phyloP scores from a whole-genome alignment of 1,139 yeast genomes.

The Sugiyamaella xylanicola region DNA sequence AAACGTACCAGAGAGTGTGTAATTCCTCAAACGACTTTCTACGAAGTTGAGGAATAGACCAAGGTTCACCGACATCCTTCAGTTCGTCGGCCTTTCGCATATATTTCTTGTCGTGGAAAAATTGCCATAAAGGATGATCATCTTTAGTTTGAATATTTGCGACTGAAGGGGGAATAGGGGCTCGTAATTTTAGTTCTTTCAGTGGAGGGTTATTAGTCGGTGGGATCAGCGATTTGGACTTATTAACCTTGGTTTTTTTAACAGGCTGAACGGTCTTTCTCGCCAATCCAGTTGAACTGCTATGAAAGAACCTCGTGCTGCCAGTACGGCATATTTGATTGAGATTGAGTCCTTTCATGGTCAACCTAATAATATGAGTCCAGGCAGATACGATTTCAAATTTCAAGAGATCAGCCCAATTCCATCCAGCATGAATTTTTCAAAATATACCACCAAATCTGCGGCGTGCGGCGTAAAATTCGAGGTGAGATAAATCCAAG shows the following conservation, averaged over 20 bases:
- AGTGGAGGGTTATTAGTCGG: constrained; percentile 15
- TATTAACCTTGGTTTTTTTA: neutral
- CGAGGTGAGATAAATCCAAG: too few species aligned
- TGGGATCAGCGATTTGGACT: constrained; percentile 1
- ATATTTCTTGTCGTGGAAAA: constrained; percentile 64
- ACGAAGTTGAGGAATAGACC: constrained; percentile 88
- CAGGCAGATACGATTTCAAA: neutral
- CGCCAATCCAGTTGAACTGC: neutral
- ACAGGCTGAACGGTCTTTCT: constrained; percentile 3
- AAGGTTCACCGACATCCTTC: constrained; percentile 66
- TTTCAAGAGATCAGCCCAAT: neutral
- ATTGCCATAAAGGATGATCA: constrained; percentile 95
- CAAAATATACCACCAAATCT: neutral
- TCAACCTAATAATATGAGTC: neutral
- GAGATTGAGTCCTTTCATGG: constrained; percentile 7
- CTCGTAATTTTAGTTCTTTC: constrained; percentile 54
- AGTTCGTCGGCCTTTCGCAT: constrained; percentile 63
- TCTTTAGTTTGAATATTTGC: constrained; percentile 72
- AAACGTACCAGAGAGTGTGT: constrained; percentile 87
- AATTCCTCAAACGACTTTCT: constrained; percentile 89
- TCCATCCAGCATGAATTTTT: constrained; percentile 6
- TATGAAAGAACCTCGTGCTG: constrained; percentile 6
- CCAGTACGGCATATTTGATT: neutral
- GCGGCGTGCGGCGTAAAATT: constrained; percentile 2
- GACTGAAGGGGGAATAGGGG: constrained; percentile 86